phyloP scores from a whole-genome alignment of 345 rosid genomes.

The Eucalyptus marginata region DNA sequence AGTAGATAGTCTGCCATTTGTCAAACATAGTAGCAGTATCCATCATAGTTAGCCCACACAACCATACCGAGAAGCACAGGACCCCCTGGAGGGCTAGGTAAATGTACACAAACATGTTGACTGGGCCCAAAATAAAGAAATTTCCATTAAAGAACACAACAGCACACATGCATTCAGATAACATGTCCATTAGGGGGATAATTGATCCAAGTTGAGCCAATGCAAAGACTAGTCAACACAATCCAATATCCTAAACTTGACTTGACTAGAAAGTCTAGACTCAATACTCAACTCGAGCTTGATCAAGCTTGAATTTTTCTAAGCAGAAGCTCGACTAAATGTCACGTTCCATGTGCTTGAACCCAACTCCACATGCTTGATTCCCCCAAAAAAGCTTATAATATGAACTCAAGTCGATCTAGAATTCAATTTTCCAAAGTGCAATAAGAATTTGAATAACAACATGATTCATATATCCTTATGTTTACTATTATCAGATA shows the following conservation, averaged over 20 bases:
- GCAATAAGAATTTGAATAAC: not conserved
- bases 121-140: not conserved
- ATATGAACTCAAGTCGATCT: not conserved
- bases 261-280: not conserved
- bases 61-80: not conserved
- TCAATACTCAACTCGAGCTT: not conserved
- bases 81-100: not conserved
- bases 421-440: not conserved
- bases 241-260: not conserved
- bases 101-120: not conserved
- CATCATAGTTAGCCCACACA: not conserved
- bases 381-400: not conserved
- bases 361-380: not conserved
- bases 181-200: not conserved
- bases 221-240: not conserved
- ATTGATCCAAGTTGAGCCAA: not conserved
- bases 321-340: not conserved
- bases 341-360: not conserved
- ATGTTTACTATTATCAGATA: not conserved
- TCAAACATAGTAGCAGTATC: not conserved
- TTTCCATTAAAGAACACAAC: not conserved
- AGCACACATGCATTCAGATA: not conserved
- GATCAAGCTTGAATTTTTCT: not conserved
- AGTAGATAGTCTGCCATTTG: not conserved
- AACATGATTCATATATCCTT: not conserved